Base-by-base conservation (phyloP, 352 stramenopile genomes). In the Peronospora destructor region DNA sequence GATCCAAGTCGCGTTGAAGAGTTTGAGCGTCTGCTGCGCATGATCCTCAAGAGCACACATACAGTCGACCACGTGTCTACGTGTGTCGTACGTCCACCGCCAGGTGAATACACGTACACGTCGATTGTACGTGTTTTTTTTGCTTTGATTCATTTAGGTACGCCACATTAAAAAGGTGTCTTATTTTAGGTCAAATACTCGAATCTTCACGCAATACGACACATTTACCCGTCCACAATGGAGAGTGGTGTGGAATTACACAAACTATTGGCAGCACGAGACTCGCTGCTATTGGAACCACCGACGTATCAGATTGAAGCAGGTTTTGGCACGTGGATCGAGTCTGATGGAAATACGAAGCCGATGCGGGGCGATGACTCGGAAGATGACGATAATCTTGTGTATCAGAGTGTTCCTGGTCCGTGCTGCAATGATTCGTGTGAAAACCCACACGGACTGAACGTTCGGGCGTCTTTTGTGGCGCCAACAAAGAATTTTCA, bases 221-320 rank as follows among this genome's bases (percentile, higher is more conserved):
- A 88, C 53, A 85, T 87, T 41, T 90, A 84, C 37, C 76, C 76
- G 44, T 69, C 73, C 2, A 83, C 61, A 10, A 62, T 82, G 6
- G 74, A 87, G 42, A 82, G 49, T 46, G 71, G 68, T 10, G 62
- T 84, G 34, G 77, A 91, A 33, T 85, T 91, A 43, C 87, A 86
- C 61, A 91, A 91, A 50, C 59, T 91, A 11, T 49, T 91, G 23
- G 73, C 80, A 17, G 72, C 80, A 21, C 68, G 80, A 8, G 80
- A 91, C 42, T 88, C 80, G 49, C 65, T 91, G 58, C 59, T 91
- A 21, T 38, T 87, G 10, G 77, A 87, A 57, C 80, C 80, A 3
- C 80, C 80, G 0, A 91, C 76, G 5, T 91, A 91, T 51, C 77
- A 91, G 50, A 87, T 91, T 58, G 80, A 91, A 71, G 75, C 75